These are phyloP conservation scores for Schwanniomyces vanrijiae DNA, from an alignment of 805 yeast genomes.

Conservation along the genomic window DNA sequence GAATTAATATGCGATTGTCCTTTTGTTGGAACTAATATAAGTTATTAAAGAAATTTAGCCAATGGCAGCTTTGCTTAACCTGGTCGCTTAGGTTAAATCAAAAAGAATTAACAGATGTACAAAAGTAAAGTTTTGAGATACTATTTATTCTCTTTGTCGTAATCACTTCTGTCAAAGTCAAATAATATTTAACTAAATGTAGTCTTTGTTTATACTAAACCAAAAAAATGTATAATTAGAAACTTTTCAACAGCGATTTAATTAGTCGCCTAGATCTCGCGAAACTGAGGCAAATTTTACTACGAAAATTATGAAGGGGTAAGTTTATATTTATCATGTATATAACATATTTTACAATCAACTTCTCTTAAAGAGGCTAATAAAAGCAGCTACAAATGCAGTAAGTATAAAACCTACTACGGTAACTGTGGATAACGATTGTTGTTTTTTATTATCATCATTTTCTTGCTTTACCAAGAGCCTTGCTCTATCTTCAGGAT, in stretches of 20 bases:
- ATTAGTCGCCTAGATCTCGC: constrained; percentile 1
- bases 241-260: neutral
- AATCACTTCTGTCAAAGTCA: neutral
- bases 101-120: neutral
- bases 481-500: constrained; percentile 69
- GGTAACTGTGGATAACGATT: constrained; percentile 14
- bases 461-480: constrained; percentile 20
- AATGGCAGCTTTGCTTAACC: too few species aligned
- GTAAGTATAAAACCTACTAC: constrained; percentile 32
- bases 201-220: neutral
- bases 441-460: constrained; percentile 8
- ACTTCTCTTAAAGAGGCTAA: constrained; percentile 15
- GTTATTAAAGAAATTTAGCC: neutral
- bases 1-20: neutral
- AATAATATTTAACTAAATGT: neutral
- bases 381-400: constrained; percentile 30
- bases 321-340: neutral
- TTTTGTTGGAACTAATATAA: neutral
- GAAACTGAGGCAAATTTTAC: neutral
- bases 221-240: neutral
- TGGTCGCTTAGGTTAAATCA: too few species aligned
- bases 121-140: neutral
- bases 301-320: neutral
- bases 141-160: neutral
- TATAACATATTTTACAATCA: neutral